These are phyloP conservation scores for Obelidium mucronatum DNA, from an alignment of 192 early-diverging fungal species.

Conservation along the genomic window DNA sequence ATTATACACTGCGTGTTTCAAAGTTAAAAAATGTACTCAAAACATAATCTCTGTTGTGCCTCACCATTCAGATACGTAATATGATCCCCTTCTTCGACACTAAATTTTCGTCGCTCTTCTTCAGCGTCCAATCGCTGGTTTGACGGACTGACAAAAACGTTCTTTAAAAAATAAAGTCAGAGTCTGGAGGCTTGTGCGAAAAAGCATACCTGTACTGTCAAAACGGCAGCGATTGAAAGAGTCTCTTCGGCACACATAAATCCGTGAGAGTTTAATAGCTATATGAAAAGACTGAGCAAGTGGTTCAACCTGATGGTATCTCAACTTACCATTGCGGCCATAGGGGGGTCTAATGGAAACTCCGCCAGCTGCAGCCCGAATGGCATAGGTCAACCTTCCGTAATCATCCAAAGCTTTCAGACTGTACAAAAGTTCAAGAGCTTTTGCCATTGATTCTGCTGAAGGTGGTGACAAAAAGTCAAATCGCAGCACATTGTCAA, in stretches of 20 bases:
- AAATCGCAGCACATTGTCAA: conserved; percentile 81
- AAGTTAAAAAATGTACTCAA: background rate
- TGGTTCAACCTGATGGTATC: background rate
- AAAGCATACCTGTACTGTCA: conserved; percentile 70
- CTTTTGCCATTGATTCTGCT: conserved; percentile 70
- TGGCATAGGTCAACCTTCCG: conserved; percentile 71
- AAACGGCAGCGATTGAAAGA: conserved; percentile 80
- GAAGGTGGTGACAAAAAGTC: conserved; percentile 82
- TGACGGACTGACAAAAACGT: conserved; percentile 42
- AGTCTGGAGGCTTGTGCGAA: background rate
- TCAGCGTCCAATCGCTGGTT: conserved; percentile 51
- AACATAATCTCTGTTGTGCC: background rate
- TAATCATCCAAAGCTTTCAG: conserved; percentile 75
- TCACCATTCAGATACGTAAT: conserved; percentile 39
- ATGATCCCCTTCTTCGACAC: conserved; percentile 74
- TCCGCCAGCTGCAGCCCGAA: conserved; percentile 76
- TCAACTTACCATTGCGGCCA: conserved; percentile 65
- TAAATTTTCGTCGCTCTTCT: conserved; percentile 71
- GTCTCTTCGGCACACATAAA: conserved; percentile 78
- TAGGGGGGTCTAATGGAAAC: conserved; percentile 75
- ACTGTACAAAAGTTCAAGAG: conserved; percentile 74
- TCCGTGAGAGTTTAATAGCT: conserved; percentile 65
- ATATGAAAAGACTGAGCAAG: background rate
- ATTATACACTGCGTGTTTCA: conserved; percentile 47
- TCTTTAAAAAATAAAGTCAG: conserved; percentile 21